Percentiles rank a stretch among this genome's conserved stretches.
Conservation (phyloP, 257 asterid species). For the Solanum chilense region DNA sequence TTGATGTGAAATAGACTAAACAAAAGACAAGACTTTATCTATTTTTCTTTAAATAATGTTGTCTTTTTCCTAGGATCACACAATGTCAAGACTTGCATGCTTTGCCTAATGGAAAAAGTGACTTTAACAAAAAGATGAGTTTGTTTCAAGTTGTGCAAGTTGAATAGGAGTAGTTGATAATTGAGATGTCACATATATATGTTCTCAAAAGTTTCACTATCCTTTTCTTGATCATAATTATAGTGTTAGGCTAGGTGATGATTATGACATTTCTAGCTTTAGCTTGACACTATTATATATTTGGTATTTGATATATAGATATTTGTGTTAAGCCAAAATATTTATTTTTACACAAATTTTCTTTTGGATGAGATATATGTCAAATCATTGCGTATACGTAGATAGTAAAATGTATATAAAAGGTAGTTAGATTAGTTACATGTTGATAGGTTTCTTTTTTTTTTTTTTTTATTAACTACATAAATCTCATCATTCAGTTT, state of each 20-base stretch:
- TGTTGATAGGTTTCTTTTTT: no score
- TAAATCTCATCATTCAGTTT: fast-evolving
- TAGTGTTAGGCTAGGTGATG: background rate
- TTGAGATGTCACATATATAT: background rate
- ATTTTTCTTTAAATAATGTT: background rate
- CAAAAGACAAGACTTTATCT: background rate
- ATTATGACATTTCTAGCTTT: background rate
- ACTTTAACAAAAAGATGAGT: background rate
- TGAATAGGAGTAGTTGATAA: background rate
- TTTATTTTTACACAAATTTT: background rate
- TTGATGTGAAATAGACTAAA: background rate
- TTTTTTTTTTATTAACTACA: no score
- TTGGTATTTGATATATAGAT: background rate
- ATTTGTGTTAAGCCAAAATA: background rate
- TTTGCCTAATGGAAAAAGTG: background rate
- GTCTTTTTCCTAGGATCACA: background rate
- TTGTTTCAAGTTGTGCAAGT: background rate
- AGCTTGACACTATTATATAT: background rate
- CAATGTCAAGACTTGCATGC: background rate
- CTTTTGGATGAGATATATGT: no score
- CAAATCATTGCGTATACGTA: background rate
- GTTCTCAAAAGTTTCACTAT: background rate
- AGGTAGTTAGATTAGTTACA: background rate
- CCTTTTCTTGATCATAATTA: background rate
- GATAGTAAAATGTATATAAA: background rate